Base-by-base conservation (phyloP, 2,329 filamentous ascomycete genomes). In the Penicillium frequentans region DNA sequence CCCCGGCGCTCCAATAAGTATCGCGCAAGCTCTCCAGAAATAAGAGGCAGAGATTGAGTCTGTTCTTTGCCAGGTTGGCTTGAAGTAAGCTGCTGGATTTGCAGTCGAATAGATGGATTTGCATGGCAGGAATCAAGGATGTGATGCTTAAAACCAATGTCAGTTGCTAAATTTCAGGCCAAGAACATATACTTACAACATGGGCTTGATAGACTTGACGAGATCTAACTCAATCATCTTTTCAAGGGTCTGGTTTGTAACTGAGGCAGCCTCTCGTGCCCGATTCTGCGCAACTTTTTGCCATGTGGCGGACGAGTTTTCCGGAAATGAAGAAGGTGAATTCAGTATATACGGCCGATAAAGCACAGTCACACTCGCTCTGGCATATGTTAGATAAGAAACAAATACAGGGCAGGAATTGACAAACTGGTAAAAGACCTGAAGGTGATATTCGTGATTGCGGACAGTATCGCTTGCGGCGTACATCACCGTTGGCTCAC, bases 101-200 rank as follows among this genome's bases (percentile, higher is more conserved):
- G 43, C 50, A 53, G 23, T 53, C 50, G 16, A 46, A 53, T 9
- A 53, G 50, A 26, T 53, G 50, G 7, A 53, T 53, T 27, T 53
- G 50, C 50, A 53, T 53, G 8, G 50, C 42, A 27, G 50, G 50
- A 24, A 53, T 53, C 29, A 53, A 47, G 11, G 42, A 53, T 29
- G 50, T 53, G 27, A 53, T 53, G 29, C 50, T 53, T 19, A 27
- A 9, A 13, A 10, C 14, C 4, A 11, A 26, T 37, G 42, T 46
- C 29, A 53, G 43, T 21, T 1, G 33, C 24, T 8, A 0, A 52
- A 10, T 19, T 14, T 3, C 37, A 16, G 11, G 23, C 29, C 26
- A 8, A 9, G 1, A 14, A n/a, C 3, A 16, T 10, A 47, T 46
- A 53, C 50, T 11, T 39, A 53, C 50, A 53, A 53, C 50, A 53